Percentiles rank a stretch among this genome's conserved stretches.
phyloP scores from a whole-genome alignment of 257 asterid genomes.

The Solanum tacnaense region DNA sequence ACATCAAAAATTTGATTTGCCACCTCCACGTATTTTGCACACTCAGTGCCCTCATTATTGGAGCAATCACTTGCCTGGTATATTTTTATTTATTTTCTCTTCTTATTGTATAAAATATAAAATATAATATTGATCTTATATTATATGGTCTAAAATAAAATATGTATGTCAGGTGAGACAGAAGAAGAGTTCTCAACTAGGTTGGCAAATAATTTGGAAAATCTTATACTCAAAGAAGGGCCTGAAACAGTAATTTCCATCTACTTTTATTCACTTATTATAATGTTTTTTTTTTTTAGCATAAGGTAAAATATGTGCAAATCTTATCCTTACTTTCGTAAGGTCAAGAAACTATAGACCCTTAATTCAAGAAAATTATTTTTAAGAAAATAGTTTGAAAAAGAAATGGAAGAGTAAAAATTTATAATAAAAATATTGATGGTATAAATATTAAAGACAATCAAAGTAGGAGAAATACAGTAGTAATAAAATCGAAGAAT shows the following conservation, averaged over 20 bases:
- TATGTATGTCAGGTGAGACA: background rate
- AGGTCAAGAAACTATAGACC: no score
- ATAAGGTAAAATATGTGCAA: fast-evolving
- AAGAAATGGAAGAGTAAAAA: background rate
- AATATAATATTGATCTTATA: no score
- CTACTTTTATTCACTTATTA: background rate
- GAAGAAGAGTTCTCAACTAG: background rate
- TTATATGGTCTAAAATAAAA: background rate
- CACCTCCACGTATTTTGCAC: background rate
- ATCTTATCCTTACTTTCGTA: no score
- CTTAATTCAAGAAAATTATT: no score
- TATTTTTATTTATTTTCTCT: no score
- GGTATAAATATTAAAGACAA: no score
- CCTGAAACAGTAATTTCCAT: background rate
- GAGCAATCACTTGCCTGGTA: background rate
- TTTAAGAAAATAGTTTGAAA: no score
- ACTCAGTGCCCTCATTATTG: background rate
- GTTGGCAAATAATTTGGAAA: background rate
- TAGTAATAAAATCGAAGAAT: no score
- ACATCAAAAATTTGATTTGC: background rate
- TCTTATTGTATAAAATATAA: no score
- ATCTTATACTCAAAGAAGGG: background rate
- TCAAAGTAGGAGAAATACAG: no score
- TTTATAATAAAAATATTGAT: no score
- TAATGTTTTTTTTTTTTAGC: no score